These are phyloP conservation scores for Lecanicillium sp. DNA, from an alignment of 2,329 filamentous ascomycete genomes.

Conservation along the genomic window DNA sequence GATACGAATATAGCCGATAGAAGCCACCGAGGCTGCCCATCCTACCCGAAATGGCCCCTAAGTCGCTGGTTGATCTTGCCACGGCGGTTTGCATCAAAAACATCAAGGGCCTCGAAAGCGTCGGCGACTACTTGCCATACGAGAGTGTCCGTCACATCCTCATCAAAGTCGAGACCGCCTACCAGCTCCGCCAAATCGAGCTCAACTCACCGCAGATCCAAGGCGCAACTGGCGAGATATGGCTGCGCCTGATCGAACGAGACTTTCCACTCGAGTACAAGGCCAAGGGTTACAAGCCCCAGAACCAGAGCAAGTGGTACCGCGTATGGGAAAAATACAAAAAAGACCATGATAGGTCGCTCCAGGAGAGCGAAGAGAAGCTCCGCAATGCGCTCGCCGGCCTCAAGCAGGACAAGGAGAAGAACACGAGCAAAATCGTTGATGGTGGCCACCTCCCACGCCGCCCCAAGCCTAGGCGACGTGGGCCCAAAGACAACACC, in stretches of 20 bases:
- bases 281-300: constrained; percentile 55
- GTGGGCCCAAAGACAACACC: constrained; percentile 15
- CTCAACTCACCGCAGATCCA: constrained; percentile 67
- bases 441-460: constrained; percentile 39
- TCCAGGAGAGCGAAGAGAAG: constrained; percentile 51
- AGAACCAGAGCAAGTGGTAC: constrained; percentile 65
- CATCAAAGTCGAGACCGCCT: constrained; percentile 60
- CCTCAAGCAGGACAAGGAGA: constrained; percentile 49
- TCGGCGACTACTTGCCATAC: constrained; percentile 66
- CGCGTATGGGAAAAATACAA: constrained; percentile 68
- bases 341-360: constrained; percentile 46
- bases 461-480: constrained; percentile 24
- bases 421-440: constrained; percentile 51
- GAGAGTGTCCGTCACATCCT: constrained; percentile 58
- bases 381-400: constrained; percentile 50
- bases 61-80: constrained; percentile 45
- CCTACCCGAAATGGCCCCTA: constrained; percentile 40
- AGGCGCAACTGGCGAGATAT: constrained; percentile 63
- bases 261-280: constrained; percentile 63
- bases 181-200: constrained; percentile 71
- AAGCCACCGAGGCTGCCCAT: too few species aligned
- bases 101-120: constrained; percentile 51
- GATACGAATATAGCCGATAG: too few species aligned
- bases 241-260: constrained; percentile 69
- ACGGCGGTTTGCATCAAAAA: constrained; percentile 45